These are phyloP conservation scores for Apiotrichum porosum DNA, from an alignment of 1,284 basidiomycete species.

Conservation along the genomic window DNA sequence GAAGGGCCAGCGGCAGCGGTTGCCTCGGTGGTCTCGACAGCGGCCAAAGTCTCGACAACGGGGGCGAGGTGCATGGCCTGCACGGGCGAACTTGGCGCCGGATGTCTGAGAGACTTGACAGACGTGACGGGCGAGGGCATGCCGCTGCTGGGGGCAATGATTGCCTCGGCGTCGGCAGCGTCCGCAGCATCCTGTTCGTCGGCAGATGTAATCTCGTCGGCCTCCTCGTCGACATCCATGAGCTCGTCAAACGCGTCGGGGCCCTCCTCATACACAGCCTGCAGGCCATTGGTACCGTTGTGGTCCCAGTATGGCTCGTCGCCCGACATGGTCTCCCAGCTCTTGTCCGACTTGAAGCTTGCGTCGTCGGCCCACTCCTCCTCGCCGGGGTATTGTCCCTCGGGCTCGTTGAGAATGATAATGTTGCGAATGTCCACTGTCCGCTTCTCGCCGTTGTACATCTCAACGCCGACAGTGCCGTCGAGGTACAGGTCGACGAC, in stretches of 20 bases:
- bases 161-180: slow-evolving; percentile 8
- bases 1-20: not conserved
- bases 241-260: slow-evolving; percentile 5
- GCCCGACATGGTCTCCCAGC: slow-evolving; percentile 29
- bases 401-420: slow-evolving; percentile 27
- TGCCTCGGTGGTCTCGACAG: slow-evolving; percentile 8
- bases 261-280: not conserved
- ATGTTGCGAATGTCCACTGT: slow-evolving; percentile 24
- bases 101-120: too few species aligned
- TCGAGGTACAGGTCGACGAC: slow-evolving; percentile 47
- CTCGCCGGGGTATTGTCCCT: slow-evolving; percentile 25
- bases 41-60: not conserved
- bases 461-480: slow-evolving; percentile 41
- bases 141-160: not conserved
- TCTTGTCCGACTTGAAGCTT: slow-evolving; percentile 20
- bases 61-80: not conserved
- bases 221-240: slow-evolving; percentile 9
- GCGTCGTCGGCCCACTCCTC: slow-evolving; percentile 29
- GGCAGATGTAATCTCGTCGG: too few species aligned
- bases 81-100: not conserved
- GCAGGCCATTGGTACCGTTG: not conserved
- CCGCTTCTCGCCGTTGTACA: slow-evolving; percentile 33
- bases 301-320: slow-evolving; percentile 5
- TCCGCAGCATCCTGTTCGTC: slow-evolving; percentile 18
- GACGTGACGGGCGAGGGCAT: not conserved